A percentile compares a stretch with the other conserved stretches of the same genome.
Evolutionary conservation across 306 rosid genomes (phyloP).

Genomic region (Astragalus glycyphyllos): DNA sequence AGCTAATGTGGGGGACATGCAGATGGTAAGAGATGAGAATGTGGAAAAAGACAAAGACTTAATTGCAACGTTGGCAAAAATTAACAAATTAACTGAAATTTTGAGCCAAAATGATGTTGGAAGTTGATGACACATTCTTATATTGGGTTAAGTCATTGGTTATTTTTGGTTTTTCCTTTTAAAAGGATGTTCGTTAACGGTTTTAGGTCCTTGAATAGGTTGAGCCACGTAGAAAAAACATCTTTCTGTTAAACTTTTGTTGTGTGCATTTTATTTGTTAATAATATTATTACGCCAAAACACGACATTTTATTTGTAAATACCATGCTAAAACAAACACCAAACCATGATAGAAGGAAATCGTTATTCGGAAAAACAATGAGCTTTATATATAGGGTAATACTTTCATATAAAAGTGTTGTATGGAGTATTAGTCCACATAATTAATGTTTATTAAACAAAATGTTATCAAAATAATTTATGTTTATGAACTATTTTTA

Average conservation of each 20-base stretch:
- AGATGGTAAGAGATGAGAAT: conserved; percentile 24
- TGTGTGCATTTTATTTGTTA: neutral
- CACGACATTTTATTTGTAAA: too few relatives aligned
- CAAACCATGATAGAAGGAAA: too few relatives aligned
- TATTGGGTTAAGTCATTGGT: conserved; percentile 34
- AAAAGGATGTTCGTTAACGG: conserved; percentile 8
- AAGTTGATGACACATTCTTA: conserved; percentile 36
- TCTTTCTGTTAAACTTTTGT: neutral
- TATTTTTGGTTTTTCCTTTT: conserved; percentile 39
- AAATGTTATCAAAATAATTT: too few relatives aligned
- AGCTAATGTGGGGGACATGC: neutral
- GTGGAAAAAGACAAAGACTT: conserved; percentile 12
- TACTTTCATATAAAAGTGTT: too few relatives aligned
- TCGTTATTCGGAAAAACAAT: too few relatives aligned
- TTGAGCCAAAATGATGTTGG: conserved; percentile 20
- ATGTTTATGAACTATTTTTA: too few relatives aligned
- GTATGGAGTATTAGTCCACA: too few relatives aligned
- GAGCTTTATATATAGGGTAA: too few relatives aligned
- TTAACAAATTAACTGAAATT: conserved; percentile 36
- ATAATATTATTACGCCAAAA: too few relatives aligned
- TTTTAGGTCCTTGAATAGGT: neutral
- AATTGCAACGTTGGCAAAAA: conserved; percentile 18
- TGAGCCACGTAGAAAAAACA: conserved; percentile 1
- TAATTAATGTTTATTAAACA: too few relatives aligned
- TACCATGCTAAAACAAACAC: too few relatives aligned